Percentiles rank a stretch among this genome's conserved stretches.
Evolutionary conservation across 805 yeast species (phyloP).

Genomic region (Middelhovenomyces tepae): DNA sequence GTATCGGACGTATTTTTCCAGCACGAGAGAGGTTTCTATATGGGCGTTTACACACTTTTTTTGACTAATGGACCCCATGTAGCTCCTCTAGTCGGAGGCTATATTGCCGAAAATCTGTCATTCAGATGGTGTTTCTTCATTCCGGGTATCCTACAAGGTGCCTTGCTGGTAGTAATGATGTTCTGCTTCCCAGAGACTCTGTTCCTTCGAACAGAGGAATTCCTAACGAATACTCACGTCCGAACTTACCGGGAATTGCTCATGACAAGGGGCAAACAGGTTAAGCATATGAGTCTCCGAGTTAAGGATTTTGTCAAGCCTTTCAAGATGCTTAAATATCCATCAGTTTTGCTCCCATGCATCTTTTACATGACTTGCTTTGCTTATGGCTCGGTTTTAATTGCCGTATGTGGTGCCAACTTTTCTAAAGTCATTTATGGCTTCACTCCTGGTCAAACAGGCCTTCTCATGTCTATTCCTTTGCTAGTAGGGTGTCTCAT

Average conservation of each 20-base stretch:
- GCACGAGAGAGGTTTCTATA: conserved; percentile 36
- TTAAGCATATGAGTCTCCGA: background rate
- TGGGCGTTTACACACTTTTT: conserved; percentile 41
- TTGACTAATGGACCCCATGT: conserved; percentile 41
- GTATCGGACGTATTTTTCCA: conserved; percentile 37
- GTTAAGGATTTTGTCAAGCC: conserved; percentile 4
- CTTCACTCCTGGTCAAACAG: conserved; percentile 5
- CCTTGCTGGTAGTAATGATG: conserved; percentile 1
- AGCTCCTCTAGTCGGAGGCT: conserved; percentile 46
- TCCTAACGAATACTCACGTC: no score
- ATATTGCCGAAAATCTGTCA: conserved; percentile 45
- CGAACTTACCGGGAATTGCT: no score
- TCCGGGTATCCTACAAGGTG: conserved; percentile 5
- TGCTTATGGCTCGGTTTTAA: conserved; percentile 4
- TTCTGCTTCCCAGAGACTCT: conserved; percentile 4
- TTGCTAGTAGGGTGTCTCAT: conserved; percentile 4
- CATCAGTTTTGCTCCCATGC: conserved; percentile 3
- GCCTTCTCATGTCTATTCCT: conserved; percentile 5
- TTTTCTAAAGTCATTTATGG: conserved; percentile 1
- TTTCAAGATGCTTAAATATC: conserved; percentile 3
- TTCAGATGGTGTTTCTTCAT: conserved; percentile 48
- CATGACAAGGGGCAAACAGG: no score
- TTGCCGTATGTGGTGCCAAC: conserved; percentile 6
- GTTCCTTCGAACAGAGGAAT: conserved; percentile 1
- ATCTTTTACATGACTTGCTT: conserved; percentile 5